Evolutionary conservation across 306 rosid species (phyloP).

Genomic region (Pyrus communis): DNA sequence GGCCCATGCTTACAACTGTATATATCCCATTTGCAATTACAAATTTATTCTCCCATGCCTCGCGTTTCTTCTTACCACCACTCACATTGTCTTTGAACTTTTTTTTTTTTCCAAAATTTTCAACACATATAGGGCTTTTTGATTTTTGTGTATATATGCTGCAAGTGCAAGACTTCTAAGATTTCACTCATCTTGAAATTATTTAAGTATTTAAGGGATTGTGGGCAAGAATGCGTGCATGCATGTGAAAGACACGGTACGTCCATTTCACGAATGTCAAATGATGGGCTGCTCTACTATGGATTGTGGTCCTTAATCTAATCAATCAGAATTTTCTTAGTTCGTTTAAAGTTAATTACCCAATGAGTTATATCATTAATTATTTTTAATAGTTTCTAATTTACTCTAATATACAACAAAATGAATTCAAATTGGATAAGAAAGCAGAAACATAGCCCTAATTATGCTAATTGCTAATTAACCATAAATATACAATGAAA

Average conservation of each 20-base stretch:
- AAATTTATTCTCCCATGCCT: background rate
- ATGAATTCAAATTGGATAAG: too few relatives aligned
- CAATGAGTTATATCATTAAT: too few relatives aligned
- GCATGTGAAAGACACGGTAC: background rate
- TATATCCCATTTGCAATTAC: background rate
- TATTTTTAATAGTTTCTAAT: too few relatives aligned
- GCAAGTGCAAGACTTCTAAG: background rate
- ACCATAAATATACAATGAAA: too few relatives aligned
- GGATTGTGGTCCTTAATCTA: background rate
- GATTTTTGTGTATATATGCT: background rate
- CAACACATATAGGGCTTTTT: background rate
- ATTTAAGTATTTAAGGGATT: background rate
- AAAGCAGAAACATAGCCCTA: too few relatives aligned
- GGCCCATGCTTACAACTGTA: background rate
- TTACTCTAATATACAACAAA: too few relatives aligned
- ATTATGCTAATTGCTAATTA: too few relatives aligned
- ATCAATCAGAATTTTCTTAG: too few relatives aligned
- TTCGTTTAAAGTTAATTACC: too few relatives aligned
- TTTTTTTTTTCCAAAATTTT: background rate
- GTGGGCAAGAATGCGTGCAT: background rate
- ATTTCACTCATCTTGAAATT: background rate
- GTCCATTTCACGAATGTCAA: constrained; percentile 16
- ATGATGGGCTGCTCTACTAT: constrained; percentile 3
- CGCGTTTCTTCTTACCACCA: background rate
- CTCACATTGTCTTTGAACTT: background rate